Evolutionary conservation across 306 rosid genomes (phyloP).

Genomic region (Sicyos baderoa): DNA sequence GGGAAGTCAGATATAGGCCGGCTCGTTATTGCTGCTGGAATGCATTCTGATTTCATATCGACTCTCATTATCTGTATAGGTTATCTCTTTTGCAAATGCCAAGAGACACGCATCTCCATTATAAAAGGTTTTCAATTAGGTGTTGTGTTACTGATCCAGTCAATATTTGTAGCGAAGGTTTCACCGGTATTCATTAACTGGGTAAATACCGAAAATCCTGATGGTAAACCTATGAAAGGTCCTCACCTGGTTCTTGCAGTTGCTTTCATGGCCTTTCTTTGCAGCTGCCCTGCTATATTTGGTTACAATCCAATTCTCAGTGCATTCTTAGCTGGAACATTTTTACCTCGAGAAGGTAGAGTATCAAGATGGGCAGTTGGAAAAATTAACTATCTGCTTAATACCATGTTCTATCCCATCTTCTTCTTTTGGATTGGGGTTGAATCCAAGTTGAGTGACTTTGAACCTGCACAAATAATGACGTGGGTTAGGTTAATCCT

Average conservation of each 20-base stretch:
- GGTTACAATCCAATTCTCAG: constrained; percentile 62
- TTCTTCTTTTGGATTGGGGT: constrained; percentile 21
- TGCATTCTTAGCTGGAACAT: constrained; percentile 75
- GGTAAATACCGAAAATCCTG: constrained; percentile 89
- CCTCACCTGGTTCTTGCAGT: constrained; percentile 68
- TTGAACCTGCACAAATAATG: constrained; percentile 20
- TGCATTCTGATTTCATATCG: constrained; percentile 70
- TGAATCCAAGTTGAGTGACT: constrained; percentile 40
- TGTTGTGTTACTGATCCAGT: constrained; percentile 34
- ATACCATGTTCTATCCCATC: too few relatives aligned
- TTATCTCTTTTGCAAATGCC: constrained; percentile 30
- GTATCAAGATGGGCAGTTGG: constrained; percentile 69
- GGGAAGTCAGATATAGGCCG: constrained; percentile 88
- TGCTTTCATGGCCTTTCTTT: constrained; percentile 63
- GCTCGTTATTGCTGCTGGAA: constrained; percentile 76
- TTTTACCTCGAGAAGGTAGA: constrained; percentile 74
- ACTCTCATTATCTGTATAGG: constrained; percentile 55
- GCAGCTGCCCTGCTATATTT: constrained; percentile 46
- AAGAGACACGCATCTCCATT: constrained; percentile 5
- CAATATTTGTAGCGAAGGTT: constrained; percentile 39
- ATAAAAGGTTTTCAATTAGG: constrained; percentile 24
- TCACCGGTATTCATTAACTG: constrained; percentile 68
- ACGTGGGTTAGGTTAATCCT: constrained; percentile 51
- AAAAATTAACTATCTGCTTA: constrained; percentile 34
- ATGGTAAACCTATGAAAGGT: constrained; percentile 83